phyloP scores from a whole-genome alignment of 106 monocot genomes.

The Dendrobium huoshanense region DNA sequence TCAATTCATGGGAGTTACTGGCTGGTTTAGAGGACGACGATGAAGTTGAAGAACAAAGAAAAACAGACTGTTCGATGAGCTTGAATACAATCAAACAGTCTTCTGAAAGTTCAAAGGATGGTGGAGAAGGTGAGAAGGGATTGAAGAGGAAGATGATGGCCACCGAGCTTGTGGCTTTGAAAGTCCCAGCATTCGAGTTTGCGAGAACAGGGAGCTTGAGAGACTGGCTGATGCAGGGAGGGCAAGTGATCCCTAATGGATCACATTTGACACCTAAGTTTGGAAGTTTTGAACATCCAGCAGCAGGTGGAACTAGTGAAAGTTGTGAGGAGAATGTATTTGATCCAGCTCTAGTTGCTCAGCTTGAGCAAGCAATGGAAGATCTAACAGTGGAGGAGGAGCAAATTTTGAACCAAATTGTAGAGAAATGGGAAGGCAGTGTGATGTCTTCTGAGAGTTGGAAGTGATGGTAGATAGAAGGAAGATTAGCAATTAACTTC shows the following conservation, averaged over 20 bases:
- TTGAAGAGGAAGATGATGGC: slow-evolving; percentile 6
- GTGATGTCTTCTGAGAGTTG: neutral
- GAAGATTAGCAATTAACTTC: neutral
- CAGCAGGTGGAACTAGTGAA: neutral
- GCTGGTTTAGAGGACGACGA: slow-evolving; percentile 17
- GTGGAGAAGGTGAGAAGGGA: neutral
- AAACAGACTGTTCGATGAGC: neutral
- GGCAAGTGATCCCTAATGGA: neutral
- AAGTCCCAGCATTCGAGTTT: neutral
- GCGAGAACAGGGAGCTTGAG: slow-evolving; percentile 7
- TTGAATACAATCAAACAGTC: neutral
- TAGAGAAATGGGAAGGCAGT: neutral
- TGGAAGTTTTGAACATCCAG: neutral
- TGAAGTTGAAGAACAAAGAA: neutral
- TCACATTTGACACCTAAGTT: neutral
- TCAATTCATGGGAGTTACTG: slow-evolving; percentile 58
- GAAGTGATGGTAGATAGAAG: neutral
- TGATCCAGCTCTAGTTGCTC: neutral
- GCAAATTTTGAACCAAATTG: neutral
- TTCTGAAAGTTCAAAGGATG: neutral
- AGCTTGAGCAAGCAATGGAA: slow-evolving; percentile 5
- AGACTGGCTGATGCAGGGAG: slow-evolving; percentile 11
- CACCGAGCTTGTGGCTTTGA: neutral
- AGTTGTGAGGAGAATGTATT: slow-evolving; percentile 1
- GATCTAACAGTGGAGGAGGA: neutral